Conservation (phyloP, 257 asterid species). For the Capsicum chinense region DNA sequence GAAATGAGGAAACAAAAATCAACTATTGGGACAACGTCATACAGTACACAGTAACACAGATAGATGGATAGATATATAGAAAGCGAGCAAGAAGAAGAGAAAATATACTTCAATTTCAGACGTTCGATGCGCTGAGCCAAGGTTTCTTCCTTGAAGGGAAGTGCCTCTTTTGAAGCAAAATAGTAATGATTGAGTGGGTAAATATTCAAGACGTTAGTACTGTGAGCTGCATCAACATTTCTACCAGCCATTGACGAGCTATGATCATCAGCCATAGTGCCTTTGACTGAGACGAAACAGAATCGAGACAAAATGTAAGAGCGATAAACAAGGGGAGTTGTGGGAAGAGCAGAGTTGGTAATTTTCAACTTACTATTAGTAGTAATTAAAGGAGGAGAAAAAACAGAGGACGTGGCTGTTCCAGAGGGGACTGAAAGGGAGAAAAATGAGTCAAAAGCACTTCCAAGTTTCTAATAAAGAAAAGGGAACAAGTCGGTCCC, state of each 20-base stretch:
- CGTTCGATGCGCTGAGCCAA: constrained; percentile 70
- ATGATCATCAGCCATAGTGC: no score
- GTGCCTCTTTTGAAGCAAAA: constrained; percentile 70
- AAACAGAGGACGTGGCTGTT: constrained; percentile 43
- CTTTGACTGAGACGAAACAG: background rate
- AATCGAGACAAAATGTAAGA: background rate
- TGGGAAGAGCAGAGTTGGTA: background rate
- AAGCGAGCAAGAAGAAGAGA: background rate
- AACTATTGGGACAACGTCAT: background rate
- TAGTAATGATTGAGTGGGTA: constrained; percentile 82
- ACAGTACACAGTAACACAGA: background rate
- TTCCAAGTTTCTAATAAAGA: no score
- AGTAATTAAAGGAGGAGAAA: background rate
- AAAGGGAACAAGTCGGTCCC: no score
- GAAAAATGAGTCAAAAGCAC: no score
- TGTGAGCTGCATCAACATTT: constrained; percentile 17
- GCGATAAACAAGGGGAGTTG: background rate
- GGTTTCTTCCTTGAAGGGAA: constrained; percentile 57
- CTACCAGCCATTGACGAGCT: constrained; percentile 14
- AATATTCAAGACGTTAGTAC: constrained; percentile 49
- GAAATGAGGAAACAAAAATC: constrained; percentile 33
- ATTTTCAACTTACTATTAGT: background rate
- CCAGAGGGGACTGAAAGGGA: constrained; percentile 24
- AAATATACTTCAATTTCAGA: constrained; percentile 66
- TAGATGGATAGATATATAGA: background rate